These are phyloP conservation scores for Galerina marginata DNA, from an alignment of 768 basidiomycete genomes.

Conservation along the genomic window DNA sequence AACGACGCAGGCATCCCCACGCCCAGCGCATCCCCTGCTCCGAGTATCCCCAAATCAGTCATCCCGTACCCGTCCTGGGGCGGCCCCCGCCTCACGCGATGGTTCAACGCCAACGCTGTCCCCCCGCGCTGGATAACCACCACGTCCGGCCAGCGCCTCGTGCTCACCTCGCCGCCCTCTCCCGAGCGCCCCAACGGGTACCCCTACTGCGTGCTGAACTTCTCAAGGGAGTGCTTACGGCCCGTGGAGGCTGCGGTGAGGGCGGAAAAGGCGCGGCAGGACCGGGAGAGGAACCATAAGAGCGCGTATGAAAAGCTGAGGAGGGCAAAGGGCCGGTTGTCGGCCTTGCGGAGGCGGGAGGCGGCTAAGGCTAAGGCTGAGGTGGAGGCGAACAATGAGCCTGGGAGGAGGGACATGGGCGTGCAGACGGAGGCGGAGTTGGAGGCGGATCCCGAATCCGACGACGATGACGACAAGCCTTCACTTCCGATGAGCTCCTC, in stretches of 20 bases:
- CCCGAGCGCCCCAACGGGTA: conserved; percentile 3
- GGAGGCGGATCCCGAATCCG: no score
- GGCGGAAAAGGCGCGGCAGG: conserved; percentile 1
- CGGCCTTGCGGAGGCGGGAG: no score
- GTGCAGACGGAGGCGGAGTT: neutral
- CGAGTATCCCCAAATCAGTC: neutral
- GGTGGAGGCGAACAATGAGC: neutral
- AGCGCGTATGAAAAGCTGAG: neutral
- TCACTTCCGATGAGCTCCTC: no score
- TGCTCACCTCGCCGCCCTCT: conserved; percentile 21
- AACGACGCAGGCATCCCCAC: neutral
- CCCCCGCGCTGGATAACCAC: conserved; percentile 47
- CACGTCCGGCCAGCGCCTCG: conserved; percentile 39
- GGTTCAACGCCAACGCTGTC: conserved; percentile 36
- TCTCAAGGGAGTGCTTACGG: conserved; percentile 29
- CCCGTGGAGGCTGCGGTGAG: conserved; percentile 4
- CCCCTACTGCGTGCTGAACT: conserved; percentile 30
- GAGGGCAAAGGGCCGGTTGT: neutral
- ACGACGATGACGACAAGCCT: neutral
- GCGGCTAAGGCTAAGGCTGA: no score
- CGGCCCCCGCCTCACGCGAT: conserved; percentile 38
- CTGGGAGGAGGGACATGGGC: neutral
- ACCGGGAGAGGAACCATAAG: neutral
- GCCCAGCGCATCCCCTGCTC: neutral
- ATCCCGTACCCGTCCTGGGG: conserved; percentile 35